Evolutionary conservation across 106 monocot species (phyloP).

Genomic region (Acanthochlamys bracteata): DNA sequence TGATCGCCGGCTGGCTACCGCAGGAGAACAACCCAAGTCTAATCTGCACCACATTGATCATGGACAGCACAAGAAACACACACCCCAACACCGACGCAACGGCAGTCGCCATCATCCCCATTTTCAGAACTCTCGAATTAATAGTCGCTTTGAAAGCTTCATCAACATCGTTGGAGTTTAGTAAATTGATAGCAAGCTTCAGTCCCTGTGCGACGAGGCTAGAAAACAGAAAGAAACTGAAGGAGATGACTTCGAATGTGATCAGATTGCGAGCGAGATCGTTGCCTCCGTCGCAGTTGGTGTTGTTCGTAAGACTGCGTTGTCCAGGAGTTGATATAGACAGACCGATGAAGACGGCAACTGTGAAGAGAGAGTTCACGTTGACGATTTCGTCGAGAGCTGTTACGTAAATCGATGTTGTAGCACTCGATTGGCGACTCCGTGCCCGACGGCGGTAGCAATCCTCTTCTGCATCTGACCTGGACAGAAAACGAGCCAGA

Average conservation of each 20-base stretch:
- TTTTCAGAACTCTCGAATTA: constrained; percentile 33
- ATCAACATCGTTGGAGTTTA: neutral
- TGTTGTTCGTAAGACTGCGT: constrained; percentile 1
- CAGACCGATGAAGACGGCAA: constrained; percentile 79
- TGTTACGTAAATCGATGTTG: constrained; percentile 72
- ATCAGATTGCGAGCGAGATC: constrained; percentile 39
- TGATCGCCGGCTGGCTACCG: constrained; percentile 25
- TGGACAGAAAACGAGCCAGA: too few species aligned
- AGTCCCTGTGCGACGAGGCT: constrained; percentile 80
- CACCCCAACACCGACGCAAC: constrained; percentile 49
- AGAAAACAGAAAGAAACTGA: constrained; percentile 86
- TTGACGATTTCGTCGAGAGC: constrained; percentile 89
- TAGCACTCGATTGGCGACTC: neutral
- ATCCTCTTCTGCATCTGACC: too few species aligned
- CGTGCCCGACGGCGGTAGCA: too few species aligned
- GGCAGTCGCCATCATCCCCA: constrained; percentile 50
- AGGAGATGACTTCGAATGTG: constrained; percentile 69
- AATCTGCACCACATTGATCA: constrained; percentile 68
- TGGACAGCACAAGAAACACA: constrained; percentile 67
- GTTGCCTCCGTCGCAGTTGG: constrained; percentile 30
- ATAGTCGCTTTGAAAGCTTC: constrained; percentile 18
- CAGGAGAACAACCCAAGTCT: constrained; percentile 66
- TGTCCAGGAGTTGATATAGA: constrained; percentile 58
- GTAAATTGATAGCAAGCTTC: constrained; percentile 65
- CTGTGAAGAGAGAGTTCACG: constrained; percentile 89